These are phyloP conservation scores for Gentiana macrophylla DNA, from an alignment of 257 asterid species.

Conservation along the genomic window DNA sequence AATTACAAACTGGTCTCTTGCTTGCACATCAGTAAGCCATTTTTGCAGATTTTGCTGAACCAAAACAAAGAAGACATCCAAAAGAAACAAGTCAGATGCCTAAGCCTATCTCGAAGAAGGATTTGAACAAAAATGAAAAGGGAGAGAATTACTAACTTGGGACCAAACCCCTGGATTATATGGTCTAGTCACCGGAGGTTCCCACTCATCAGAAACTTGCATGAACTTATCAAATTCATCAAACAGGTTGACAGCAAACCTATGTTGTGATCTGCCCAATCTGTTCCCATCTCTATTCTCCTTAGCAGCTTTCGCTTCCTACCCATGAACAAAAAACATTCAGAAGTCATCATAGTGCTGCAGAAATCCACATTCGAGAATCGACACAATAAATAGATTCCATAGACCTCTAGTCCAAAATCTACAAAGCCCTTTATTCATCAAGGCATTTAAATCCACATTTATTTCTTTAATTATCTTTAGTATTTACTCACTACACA, in stretches of 20 bases:
- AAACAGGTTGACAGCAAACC: constrained; percentile 71
- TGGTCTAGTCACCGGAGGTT: constrained; percentile 81
- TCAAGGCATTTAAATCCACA: too few relatives aligned
- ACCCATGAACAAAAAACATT: background rate
- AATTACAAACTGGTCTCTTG: constrained; percentile 88
- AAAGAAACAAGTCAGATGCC: too few relatives aligned
- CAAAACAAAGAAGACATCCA: background rate
- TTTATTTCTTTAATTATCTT: too few relatives aligned
- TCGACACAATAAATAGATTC: too few relatives aligned
- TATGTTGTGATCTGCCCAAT: constrained; percentile 59
- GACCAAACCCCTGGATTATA: constrained; percentile 67
- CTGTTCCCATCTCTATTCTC: constrained; percentile 79
- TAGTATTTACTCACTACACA: too few relatives aligned
- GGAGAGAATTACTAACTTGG: background rate
- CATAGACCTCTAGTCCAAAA: too few relatives aligned
- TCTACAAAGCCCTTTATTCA: too few relatives aligned
- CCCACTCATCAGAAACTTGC: constrained; percentile 94
- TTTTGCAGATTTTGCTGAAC: constrained; percentile 77
- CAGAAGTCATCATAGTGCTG: too few relatives aligned
- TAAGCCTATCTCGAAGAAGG: too few relatives aligned
- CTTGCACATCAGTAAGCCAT: constrained; percentile 94
- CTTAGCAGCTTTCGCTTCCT: constrained; percentile 95
- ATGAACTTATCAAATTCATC: constrained; percentile 74
- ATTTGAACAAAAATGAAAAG: constrained; percentile 3
- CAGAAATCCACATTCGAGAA: too few relatives aligned